Evolutionary conservation across 2,329 filamentous ascomycete genomes (phyloP).

Genomic region (Colletotrichum sansevieriae): DNA sequence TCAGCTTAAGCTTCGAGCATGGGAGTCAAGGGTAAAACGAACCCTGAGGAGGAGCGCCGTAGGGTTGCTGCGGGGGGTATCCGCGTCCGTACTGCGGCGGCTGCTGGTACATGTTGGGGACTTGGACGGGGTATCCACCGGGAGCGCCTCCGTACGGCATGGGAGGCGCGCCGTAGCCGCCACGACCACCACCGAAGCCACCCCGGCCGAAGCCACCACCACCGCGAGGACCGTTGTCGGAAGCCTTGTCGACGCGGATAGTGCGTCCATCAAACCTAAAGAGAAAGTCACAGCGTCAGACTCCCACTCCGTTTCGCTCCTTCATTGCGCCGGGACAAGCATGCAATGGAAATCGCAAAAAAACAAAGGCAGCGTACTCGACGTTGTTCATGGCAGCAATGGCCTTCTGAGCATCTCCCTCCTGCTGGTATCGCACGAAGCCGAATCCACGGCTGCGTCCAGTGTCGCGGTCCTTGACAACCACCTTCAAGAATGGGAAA

Average conservation of each 20-base stretch:
- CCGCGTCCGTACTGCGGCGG: slow-evolving; percentile 60
- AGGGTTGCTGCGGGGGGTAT: slow-evolving; percentile 54
- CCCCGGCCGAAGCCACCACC: slow-evolving; percentile 66
- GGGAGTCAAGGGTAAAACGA: slow-evolving; percentile 45
- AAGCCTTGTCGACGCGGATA: slow-evolving; percentile 96
- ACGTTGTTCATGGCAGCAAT: slow-evolving; percentile 87
- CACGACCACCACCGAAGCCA: slow-evolving; percentile 54
- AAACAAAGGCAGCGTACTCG: slow-evolving; percentile 73
- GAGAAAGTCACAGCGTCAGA: slow-evolving; percentile 23
- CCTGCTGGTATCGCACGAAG: slow-evolving; percentile 89
- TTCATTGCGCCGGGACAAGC: slow-evolving; percentile 43
- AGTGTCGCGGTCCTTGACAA: slow-evolving; percentile 97
- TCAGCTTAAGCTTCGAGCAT: neutral
- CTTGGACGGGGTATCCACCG: slow-evolving; percentile 53
- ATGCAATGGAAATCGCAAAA: slow-evolving; percentile 33
- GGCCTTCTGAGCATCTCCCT: slow-evolving; percentile 81
- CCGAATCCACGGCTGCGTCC: slow-evolving; percentile 97
- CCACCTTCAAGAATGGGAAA: slow-evolving; percentile 71
- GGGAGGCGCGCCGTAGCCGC: slow-evolving; percentile 50
- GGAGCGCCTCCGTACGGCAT: slow-evolving; percentile 47
- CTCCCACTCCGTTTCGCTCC: neutral
- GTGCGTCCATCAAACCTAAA: slow-evolving; percentile 90
- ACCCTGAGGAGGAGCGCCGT: slow-evolving; percentile 54
- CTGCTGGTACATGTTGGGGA: slow-evolving; percentile 52
- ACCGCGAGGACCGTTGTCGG: slow-evolving; percentile 78